phyloP scores from a whole-genome alignment of 2,329 filamentous ascomycete species.

The Fusarium sp. region DNA sequence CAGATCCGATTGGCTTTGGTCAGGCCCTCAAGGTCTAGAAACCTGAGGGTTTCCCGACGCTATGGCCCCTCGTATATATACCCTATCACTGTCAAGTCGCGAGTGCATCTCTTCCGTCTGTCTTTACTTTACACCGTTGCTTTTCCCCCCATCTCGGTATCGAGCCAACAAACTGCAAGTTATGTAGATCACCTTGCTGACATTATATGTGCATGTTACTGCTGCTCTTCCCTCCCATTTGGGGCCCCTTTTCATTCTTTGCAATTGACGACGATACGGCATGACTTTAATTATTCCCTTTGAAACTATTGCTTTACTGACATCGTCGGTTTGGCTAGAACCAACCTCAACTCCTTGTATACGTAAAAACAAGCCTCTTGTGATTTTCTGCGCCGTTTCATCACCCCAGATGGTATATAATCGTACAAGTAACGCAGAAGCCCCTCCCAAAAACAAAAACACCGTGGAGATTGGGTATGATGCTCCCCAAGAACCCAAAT shows the following conservation, averaged over 20 bases:
- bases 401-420: constrained; percentile 36
- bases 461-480: neutral
- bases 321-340: constrained; percentile 13
- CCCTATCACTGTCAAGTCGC: neutral
- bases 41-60: neutral
- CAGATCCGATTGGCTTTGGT: neutral
- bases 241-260: neutral
- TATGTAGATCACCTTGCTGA: neutral
- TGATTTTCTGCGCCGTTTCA: constrained; percentile 33
- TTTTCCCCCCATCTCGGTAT: neutral
- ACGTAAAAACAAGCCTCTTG: constrained; percentile 18
- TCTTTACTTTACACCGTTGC: too few relatives aligned
- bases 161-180: neutral
- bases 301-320: constrained; percentile 8
- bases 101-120: neutral
- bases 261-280: neutral
- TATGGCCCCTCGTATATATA: neutral
- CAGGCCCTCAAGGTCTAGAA: neutral
- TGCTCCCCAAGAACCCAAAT: constrained; percentile 1
- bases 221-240: neutral
- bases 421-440: constrained; percentile 28
- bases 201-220: neutral
- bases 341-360: constrained; percentile 18
- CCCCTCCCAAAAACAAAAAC: constrained; percentile 12
- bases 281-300: neutral